Evolutionary conservation across 768 basidiomycete species (phyloP).

Genomic region (Chalciporus pseudorubinellus): DNA sequence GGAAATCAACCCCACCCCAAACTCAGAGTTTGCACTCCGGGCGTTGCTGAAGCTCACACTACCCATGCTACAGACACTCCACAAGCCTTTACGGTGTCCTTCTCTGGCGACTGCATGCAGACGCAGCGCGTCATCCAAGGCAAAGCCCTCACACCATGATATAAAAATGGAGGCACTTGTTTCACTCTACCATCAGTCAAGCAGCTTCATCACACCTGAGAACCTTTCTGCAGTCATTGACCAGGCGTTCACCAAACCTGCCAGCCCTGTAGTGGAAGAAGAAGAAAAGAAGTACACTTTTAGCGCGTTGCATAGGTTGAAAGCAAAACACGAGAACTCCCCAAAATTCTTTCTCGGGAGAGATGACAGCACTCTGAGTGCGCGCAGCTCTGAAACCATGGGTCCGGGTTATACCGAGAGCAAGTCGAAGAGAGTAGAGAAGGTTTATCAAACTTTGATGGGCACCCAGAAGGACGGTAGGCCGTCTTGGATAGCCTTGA

Average conservation of each 20-base stretch:
- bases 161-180: conserved; percentile 66
- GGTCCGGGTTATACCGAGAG: conserved; percentile 32
- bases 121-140: conserved; percentile 23
- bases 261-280: conserved; percentile 6
- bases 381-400: conserved; percentile 21
- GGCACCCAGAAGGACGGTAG: conserved; percentile 29
- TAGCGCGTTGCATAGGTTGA: conserved; percentile 18
- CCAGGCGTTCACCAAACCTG: conserved; percentile 47
- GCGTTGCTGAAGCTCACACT: neutral
- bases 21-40: no score
- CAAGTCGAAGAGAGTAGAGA: conserved; percentile 24
- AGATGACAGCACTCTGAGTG: conserved; percentile 10
- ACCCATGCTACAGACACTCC: conserved; percentile 14
- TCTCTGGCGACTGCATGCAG: conserved; percentile 6
- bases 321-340: conserved; percentile 1
- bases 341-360: conserved; percentile 31
- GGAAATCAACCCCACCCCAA: neutral
- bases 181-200: conserved; percentile 74
- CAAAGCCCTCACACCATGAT: conserved; percentile 18
- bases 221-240: conserved; percentile 66
- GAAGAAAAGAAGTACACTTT: conserved; percentile 17
- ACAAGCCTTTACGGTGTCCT: conserved; percentile 5
- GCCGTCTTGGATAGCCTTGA: conserved; percentile 33
- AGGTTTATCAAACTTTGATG: conserved; percentile 26
- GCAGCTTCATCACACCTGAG: conserved; percentile 66